Evolutionary conservation across 2,329 filamentous ascomycete genomes (phyloP).

Genomic region (Cercospora canescens): DNA sequence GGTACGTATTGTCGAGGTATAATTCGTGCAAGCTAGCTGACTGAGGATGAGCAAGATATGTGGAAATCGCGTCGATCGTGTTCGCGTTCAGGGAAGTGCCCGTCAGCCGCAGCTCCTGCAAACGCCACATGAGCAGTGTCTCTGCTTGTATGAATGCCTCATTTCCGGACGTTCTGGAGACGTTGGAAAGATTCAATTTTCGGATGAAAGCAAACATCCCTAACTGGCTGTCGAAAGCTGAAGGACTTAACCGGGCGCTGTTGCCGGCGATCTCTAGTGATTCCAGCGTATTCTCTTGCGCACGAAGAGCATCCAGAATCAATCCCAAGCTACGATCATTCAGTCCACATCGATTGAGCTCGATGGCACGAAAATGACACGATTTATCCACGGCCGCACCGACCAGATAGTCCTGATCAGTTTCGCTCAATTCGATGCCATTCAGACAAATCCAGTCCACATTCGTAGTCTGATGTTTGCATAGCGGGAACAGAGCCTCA

Average conservation of each 20-base stretch:
- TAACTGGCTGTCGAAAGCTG: conserved; percentile 66
- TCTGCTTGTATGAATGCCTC: conserved; percentile 67
- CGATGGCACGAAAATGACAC: conserved; percentile 67
- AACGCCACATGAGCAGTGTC: conserved; percentile 65
- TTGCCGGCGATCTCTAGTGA: conserved; percentile 67
- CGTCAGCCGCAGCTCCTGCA: conserved; percentile 66
- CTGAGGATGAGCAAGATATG: conserved; percentile 56
- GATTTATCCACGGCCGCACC: conserved; percentile 66
- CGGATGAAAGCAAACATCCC: conserved; percentile 66
- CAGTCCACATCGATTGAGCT: conserved; percentile 64
- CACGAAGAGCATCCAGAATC: conserved; percentile 62
- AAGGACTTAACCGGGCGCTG: conserved; percentile 63
- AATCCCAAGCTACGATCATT: conserved; percentile 61
- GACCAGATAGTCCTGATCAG: conserved; percentile 67
- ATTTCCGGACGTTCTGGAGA: conserved; percentile 62
- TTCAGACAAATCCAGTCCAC: conserved; percentile 71
- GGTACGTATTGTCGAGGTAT: conserved; percentile 66
- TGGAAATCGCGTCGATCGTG: conserved; percentile 63
- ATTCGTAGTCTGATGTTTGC: conserved; percentile 65
- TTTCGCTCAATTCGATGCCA: conserved; percentile 68
- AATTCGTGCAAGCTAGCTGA: conserved; percentile 62
- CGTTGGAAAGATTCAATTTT: conserved; percentile 65
- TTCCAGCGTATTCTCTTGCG: conserved; percentile 67
- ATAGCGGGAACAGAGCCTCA: conserved; percentile 68
- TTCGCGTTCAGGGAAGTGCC: conserved; percentile 62